Evolutionary conservation across 2,329 filamentous ascomycete species (phyloP).

Genomic region (Microcyclosporella mali): DNA sequence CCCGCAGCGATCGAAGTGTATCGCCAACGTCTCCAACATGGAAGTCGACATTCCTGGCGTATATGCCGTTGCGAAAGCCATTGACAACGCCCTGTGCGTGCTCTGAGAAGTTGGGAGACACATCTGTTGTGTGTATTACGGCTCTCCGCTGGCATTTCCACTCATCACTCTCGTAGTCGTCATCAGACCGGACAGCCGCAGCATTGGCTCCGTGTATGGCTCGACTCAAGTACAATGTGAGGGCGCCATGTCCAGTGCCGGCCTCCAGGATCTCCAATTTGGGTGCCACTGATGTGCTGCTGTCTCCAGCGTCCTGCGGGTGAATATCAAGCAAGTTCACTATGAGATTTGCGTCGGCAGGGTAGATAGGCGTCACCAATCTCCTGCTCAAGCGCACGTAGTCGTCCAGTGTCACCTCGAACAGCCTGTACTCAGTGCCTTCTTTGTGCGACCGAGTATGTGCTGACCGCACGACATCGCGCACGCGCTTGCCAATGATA

Average conservation of each 20-base stretch:
- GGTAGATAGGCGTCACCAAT: conserved; percentile 73
- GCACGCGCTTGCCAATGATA: conserved; percentile 57
- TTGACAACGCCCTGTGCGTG: conserved; percentile 60
- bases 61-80: conserved; percentile 64
- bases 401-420: conserved; percentile 63
- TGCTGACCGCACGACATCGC: conserved; percentile 54
- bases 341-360: conserved; percentile 67
- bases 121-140: conserved; percentile 69
- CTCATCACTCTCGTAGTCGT: conserved; percentile 23
- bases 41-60: conserved; percentile 66
- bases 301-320: conserved; percentile 32
- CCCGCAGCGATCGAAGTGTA: conserved; percentile 54
- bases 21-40: conserved; percentile 60
- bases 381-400: conserved; percentile 64
- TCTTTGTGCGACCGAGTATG: conserved; percentile 22
- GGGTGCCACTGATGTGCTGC: conserved; percentile 20
- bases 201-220: conserved; percentile 70
- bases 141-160: conserved; percentile 48
- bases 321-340: conserved; percentile 72
- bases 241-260: conserved; percentile 74
- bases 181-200: conserved; percentile 33
- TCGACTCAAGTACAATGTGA: conserved; percentile 69
- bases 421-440: conserved; percentile 50
- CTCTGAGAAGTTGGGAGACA: conserved; percentile 54
- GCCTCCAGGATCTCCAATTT: conserved; percentile 74